Evolutionary conservation across 1,284 basidiomycete genomes (phyloP), one percentile per base, ranked within the genome.

Genomic region (Fistulina hepatica): DNA sequence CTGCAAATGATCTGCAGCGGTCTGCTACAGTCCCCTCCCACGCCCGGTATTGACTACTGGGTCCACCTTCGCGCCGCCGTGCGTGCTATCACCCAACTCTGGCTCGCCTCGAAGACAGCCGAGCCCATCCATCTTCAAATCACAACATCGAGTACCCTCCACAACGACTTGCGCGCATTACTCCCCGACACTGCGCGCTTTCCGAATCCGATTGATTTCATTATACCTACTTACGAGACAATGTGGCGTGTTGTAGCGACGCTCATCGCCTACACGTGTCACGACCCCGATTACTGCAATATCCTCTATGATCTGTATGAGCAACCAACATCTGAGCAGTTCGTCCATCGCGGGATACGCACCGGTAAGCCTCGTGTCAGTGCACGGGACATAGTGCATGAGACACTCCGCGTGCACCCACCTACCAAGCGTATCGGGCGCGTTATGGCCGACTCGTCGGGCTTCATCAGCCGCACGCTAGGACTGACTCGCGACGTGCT

Each of bases 231-330:
- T 2, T 77, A 71, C 59, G 76, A 77, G 48, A 71, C 69, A 0
- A 54, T 76, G 32, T 77, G 76, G 76, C 62, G 72, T 12, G 63
- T 76, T n/a, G 57, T 73, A 33, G 73, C 74, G 2, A 57, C 60
- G 1, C 51, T 61, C 1, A 48, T 69, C 4, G 64, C 65, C 0
- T n/a, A n/a, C n/a, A n/a, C n/a, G n/a, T 54, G 61, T 37, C 6
- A 8, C 5, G 39, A 52, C 13, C 48, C 61, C 16, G 35, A 20
- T 2, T 35, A 54, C 36, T 46, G 50, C 13, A 34, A 48, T 10
- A 45, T 53, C 0, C 65, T 74, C 40, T 39, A 48, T 9, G 51
- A 56, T 2, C 62, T 73, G 37, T 53, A 61, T n/a, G 51, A 52
- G 6, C 50, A 56, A 19, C 69, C 71, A 0, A 53, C 51, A 3